A percentile compares a stretch with the other conserved stretches of the same genome.
Evolutionary conservation across 2,329 filamentous ascomycete species (phyloP).

Genomic region (Lecanicillium sp.): DNA sequence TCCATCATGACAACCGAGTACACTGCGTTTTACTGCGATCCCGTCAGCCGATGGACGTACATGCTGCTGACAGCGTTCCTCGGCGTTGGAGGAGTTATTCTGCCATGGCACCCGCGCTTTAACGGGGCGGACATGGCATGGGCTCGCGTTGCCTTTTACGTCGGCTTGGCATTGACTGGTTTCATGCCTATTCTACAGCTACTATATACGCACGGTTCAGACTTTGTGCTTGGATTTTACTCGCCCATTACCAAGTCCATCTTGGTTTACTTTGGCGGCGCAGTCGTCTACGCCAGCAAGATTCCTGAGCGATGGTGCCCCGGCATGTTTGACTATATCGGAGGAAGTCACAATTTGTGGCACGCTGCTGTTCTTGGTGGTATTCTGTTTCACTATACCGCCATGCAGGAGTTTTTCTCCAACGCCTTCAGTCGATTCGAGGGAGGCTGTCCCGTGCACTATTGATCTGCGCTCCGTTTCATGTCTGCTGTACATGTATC

Average conservation of each 20-base stretch:
- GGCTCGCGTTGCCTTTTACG: slow-evolving; percentile 85
- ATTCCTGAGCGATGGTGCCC: slow-evolving; percentile 89
- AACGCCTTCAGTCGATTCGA: slow-evolving; percentile 63
- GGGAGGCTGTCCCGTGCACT: slow-evolving; percentile 48
- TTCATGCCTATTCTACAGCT: slow-evolving; percentile 86
- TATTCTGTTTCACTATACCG: slow-evolving; percentile 93
- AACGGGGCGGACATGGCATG: slow-evolving; percentile 90
- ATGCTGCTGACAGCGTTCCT: slow-evolving; percentile 74
- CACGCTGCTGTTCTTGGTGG: slow-evolving; percentile 89
- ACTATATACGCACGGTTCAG: slow-evolving; percentile 64
- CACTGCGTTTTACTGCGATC: slow-evolving; percentile 97
- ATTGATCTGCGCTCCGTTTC: not conserved
- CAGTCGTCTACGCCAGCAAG: slow-evolving; percentile 82
- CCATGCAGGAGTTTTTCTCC: slow-evolving; percentile 92
- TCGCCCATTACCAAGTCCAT: slow-evolving; percentile 78
- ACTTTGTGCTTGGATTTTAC: slow-evolving; percentile 85
- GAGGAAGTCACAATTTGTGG: slow-evolving; percentile 96
- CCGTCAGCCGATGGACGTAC: slow-evolving; percentile 75
- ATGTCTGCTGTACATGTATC: no score
- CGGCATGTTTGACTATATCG: slow-evolving; percentile 89
- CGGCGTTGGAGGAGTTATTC: slow-evolving; percentile 77
- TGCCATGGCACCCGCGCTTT: slow-evolving; percentile 95
- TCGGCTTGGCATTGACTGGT: slow-evolving; percentile 77
- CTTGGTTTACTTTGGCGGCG: slow-evolving; percentile 76
- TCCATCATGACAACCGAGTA: slow-evolving; percentile 98